Evolutionary conservation across 805 yeast species (phyloP).

Genomic region (Candida vaughaniae): DNA sequence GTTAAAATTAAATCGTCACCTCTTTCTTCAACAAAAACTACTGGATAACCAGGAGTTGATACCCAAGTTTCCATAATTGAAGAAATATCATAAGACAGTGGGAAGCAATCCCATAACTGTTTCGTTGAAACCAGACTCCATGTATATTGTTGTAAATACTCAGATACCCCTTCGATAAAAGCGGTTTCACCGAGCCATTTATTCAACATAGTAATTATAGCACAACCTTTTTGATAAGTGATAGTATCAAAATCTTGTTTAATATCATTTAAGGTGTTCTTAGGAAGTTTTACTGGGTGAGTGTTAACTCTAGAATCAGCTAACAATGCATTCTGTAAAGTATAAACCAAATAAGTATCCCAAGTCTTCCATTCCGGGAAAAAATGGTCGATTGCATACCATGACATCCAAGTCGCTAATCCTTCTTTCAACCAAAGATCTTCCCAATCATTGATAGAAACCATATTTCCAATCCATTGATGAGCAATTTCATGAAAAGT

Average conservation of each 20-base stretch:
- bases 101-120: constrained; percentile 70
- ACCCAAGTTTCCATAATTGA: constrained; percentile 76
- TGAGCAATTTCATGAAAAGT: constrained; percentile 87
- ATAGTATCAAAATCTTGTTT: constrained; percentile 84
- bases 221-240: constrained; percentile 78
- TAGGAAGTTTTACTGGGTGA: constrained; percentile 83
- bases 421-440: constrained; percentile 87
- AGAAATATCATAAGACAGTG: too few species aligned
- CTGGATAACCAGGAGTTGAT: constrained; percentile 73
- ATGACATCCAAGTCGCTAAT: constrained; percentile 87
- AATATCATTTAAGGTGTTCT: constrained; percentile 71
- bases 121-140: constrained; percentile 75
- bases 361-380: constrained; percentile 85
- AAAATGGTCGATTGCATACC: constrained; percentile 74
- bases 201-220: constrained; percentile 74
- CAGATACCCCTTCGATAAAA: constrained; percentile 76
- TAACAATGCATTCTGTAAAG: constrained; percentile 68
- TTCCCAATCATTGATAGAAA: constrained; percentile 91
- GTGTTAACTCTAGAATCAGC: constrained; percentile 79
- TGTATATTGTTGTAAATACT: constrained; percentile 68
- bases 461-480: constrained; percentile 88
- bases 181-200: constrained; percentile 75
- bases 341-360: constrained; percentile 79
- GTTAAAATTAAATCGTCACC: constrained; percentile 48
- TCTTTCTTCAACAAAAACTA: constrained; percentile 61